Evolutionary conservation across 257 asterid genomes (phyloP), one percentile per base, ranked within the genome.

Genomic region (Striga asiatica): DNA sequence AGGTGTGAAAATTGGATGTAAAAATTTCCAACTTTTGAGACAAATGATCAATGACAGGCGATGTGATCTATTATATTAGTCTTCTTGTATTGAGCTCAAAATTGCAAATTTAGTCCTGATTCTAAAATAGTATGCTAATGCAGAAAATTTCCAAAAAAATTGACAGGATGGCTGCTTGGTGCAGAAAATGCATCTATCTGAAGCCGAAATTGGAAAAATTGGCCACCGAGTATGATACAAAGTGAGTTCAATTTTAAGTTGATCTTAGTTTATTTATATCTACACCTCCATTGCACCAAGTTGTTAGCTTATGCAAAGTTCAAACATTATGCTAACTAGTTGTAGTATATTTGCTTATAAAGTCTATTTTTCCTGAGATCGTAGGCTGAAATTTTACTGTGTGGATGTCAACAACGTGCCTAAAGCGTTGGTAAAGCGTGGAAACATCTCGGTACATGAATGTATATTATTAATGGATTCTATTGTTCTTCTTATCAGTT

Each of bases 121-220:
- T n/a, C n/a, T n/a, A n/a, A n/a, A n/a, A n/a, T n/a, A n/a, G n/a
- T n/a, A n/a, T n/a, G n/a, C n/a, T n/a, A n/a, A n/a, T n/a, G n/a
- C n/a, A n/a, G n/a, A n/a, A n/a, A n/a, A n/a, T n/a, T n/a, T n/a
- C 24, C 27, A 18, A 6, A 6, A 22, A 25, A 16, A 22, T 3
- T 28, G 29, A 38, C 69, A 87, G 98, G 98, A 87, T 91, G 98
- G 97, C 98, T 24, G 41, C 76, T 4, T 91, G 98, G 98, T 87
- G 96, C 73, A 85, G 98, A 55, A 91, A 91, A 80, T 91, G 98
- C 85, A 87, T 91, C 5, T 87, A 70, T 68, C 60, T 91, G 78
- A 80, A 78, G 74, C 98, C 95, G n/a, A 87, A 87, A 57, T 50
- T 91, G 66, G 96, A 91, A 82, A 91, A 91, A 76, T 43, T 91